A percentile compares a stretch with the other conserved stretches of the same genome.
Evolutionary conservation across 2,329 filamentous ascomycete species (phyloP).

Genomic region (Ophiostoma novo-ulmi): DNA sequence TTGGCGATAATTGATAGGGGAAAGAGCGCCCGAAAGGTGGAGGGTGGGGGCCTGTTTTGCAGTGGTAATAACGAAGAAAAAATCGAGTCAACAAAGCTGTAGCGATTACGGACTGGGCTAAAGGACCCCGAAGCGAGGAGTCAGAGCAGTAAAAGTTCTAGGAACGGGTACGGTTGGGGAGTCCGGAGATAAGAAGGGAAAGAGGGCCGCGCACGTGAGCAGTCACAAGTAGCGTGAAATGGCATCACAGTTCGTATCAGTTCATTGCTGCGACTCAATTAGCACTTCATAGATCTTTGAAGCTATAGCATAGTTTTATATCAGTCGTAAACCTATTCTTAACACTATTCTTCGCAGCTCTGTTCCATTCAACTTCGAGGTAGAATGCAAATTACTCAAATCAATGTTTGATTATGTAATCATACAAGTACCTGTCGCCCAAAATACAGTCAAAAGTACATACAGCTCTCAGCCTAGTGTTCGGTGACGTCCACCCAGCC

Average conservation of each 20-base stretch:
- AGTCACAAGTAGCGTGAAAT: background rate
- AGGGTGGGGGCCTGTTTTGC: background rate
- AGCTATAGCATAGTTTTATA: too few species aligned
- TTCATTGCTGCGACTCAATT: too few species aligned
- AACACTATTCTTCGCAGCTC: background rate
- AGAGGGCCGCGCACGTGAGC: background rate
- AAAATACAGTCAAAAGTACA: background rate
- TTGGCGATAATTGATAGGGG: constrained; percentile 12
- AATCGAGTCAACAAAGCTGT: background rate
- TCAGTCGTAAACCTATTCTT: too few species aligned
- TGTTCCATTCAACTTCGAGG: background rate
- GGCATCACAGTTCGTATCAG: too few species aligned
- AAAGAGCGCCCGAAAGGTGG: constrained; percentile 7
- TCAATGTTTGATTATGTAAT: background rate
- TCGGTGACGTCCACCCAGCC: background rate
- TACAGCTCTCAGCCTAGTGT: background rate
- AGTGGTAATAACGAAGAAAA: background rate
- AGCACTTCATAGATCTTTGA: too few species aligned
- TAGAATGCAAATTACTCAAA: background rate
- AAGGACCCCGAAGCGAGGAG: constrained; percentile 7
- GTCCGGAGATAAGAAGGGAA: constrained; percentile 18
- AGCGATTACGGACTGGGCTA: constrained; percentile 14
- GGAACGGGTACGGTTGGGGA: constrained; percentile 5
- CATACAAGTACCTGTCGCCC: background rate
- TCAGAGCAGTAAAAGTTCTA: background rate